Conservation (phyloP, 2,329 filamentous ascomycete species). For the Cladophialophora bantiana region DNA sequence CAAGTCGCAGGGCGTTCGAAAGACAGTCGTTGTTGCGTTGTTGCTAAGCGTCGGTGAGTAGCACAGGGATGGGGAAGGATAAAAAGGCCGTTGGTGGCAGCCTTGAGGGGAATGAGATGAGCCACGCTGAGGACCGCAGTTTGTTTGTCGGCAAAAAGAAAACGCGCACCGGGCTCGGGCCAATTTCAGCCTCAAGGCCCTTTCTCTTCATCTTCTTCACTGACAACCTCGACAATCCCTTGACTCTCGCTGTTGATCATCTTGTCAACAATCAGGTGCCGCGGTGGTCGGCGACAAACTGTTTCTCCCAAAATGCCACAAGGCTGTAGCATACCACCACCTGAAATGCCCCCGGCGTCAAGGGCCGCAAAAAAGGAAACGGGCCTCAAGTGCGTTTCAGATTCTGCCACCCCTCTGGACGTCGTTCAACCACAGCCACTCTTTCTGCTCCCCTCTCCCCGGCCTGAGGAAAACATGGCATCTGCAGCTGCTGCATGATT, state of each 20-base stretch:
- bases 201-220: not conserved
- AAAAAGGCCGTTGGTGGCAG: not conserved
- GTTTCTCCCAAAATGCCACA: not conserved
- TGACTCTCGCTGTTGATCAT: not conserved
- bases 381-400: constrained; percentile 33
- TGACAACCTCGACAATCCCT: not conserved
- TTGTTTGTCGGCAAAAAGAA: constrained; percentile 21
- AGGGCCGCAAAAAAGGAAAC: constrained; percentile 22
- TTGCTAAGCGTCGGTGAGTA: not conserved
- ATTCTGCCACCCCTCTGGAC: constrained; percentile 19
- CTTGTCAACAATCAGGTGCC: not conserved
- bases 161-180: constrained; percentile 3
- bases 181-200: not conserved
- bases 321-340: constrained; percentile 14
- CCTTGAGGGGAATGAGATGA: not conserved
- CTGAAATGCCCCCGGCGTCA: constrained; percentile 21
- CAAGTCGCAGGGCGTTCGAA: not conserved
- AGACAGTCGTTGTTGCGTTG: not conserved
- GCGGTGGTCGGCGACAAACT: not conserved
- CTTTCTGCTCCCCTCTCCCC: constrained; percentile 24
- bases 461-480: constrained; percentile 28
- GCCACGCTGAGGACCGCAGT: not conserved
- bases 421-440: constrained; percentile 35
- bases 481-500: constrained; percentile 20
- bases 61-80: not conserved